Evolutionary conservation across 257 asterid species (phyloP).

Genomic region (Asclepias syriaca): DNA sequence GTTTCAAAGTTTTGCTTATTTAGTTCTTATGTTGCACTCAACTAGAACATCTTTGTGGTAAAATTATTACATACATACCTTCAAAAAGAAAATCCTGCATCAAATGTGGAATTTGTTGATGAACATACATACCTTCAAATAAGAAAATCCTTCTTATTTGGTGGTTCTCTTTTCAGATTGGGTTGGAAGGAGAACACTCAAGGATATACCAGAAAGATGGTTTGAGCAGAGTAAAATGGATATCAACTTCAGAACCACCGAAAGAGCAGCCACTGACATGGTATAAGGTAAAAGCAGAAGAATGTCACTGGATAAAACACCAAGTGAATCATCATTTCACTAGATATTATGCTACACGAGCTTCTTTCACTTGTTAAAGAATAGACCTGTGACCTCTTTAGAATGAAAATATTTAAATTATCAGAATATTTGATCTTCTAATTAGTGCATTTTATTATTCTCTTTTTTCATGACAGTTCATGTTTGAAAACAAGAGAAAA

Average conservation of each 20-base stretch:
- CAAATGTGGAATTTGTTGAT: not conserved
- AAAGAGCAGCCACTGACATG: constrained; percentile 80
- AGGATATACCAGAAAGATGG: constrained; percentile 44
- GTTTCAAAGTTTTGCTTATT: not conserved
- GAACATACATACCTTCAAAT: not conserved
- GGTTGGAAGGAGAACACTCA: constrained; percentile 64
- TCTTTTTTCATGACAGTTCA: too few species aligned
- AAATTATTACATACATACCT: not conserved
- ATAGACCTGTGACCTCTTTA: not conserved
- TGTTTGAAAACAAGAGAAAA: not conserved
- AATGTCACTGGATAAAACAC: not conserved
- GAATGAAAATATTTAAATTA: not conserved
- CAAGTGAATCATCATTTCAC: not conserved
- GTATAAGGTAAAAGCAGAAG: constrained; percentile 65
- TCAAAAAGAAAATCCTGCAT: not conserved
- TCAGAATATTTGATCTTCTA: not conserved
- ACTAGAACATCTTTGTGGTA: not conserved
- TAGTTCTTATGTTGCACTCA: not conserved
- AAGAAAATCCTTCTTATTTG: constrained; percentile 2
- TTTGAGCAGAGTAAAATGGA: constrained; percentile 53
- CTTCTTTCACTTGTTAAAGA: not conserved
- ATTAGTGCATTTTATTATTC: not conserved
- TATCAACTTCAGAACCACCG: constrained; percentile 59
- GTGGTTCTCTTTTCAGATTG: constrained; percentile 48
- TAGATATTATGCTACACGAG: constrained; percentile 2